Percentiles rank a stretch among this genome's conserved stretches.
Conservation (phyloP, 2,329 filamentous ascomycete genomes). For the Hymenoscyphus fructigenus region DNA sequence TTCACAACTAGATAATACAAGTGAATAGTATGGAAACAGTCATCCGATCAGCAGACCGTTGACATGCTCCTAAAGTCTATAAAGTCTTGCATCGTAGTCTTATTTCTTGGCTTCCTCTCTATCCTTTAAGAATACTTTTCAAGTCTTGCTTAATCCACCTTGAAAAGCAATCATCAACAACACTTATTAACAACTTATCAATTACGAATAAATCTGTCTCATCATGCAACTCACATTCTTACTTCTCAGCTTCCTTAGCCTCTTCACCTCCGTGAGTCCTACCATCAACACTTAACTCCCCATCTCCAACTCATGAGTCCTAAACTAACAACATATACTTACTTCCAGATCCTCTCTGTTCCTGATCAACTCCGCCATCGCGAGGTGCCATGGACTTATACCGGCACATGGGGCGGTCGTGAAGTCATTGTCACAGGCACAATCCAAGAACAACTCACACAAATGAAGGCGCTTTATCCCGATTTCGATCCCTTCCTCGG, state of each 20-base stretch:
- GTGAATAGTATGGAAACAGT: no score
- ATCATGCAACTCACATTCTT: neutral
- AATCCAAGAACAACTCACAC: neutral
- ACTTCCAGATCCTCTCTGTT: neutral
- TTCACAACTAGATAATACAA: no score
- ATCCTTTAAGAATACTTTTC: no score
- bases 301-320: neutral
- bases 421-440: neutral
- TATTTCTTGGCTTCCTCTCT: no score
- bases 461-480: neutral
- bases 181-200: no score
- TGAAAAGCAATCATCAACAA: no score
- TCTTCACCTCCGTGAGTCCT: neutral
- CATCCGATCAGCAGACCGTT: no score
- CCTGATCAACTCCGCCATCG: neutral
- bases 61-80: no score
- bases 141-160: no score
- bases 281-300: neutral
- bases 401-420: neutral
- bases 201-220: neutral
- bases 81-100: no score
- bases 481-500: neutral
- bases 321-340: neutral
- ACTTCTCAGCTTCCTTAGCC: neutral
- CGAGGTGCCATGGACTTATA: neutral